A percentile compares a stretch with the other conserved stretches of the same genome.
Evolutionary conservation across 2,329 filamentous ascomycete species (phyloP).

Genomic region (Botrytis byssoidea): DNA sequence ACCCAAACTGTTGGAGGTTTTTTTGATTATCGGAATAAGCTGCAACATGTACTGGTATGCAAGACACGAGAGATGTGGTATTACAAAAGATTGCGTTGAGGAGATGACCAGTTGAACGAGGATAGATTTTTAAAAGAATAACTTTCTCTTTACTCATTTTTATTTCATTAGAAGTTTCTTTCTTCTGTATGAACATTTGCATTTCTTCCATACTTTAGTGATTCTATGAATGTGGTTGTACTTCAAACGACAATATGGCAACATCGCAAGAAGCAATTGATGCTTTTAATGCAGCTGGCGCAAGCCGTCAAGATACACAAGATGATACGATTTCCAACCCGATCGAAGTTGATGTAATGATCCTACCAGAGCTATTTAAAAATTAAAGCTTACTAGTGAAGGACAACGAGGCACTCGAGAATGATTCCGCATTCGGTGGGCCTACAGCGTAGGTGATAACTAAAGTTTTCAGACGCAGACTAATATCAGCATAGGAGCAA

Average conservation of each 20-base stretch:
- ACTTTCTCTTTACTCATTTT: not conserved
- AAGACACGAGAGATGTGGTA: constrained; percentile 11
- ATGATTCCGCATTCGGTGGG: constrained; percentile 14
- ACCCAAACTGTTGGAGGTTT: constrained; percentile 1
- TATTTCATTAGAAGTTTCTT: not conserved
- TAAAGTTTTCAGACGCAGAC: not conserved
- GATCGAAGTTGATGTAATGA: constrained; percentile 19
- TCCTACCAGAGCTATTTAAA: not conserved
- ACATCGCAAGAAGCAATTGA: constrained; percentile 16
- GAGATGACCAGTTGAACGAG: constrained; percentile 1
- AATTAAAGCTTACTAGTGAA: constrained; percentile 9
- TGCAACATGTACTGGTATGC: constrained; percentile 14
- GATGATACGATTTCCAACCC: not conserved
- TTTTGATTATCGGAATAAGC: constrained; percentile 6
- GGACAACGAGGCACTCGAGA: constrained; percentile 9
- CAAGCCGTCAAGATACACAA: not conserved
- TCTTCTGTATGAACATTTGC: not conserved
- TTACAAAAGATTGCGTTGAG: constrained; percentile 10
- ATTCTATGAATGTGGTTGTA: not conserved
- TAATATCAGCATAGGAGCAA: constrained; percentile 10
- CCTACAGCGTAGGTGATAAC: not conserved
- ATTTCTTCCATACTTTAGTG: not conserved
- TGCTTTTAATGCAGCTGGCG: constrained; percentile 7
- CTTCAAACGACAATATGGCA: not conserved
- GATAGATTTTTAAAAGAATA: not conserved